Percentiles rank a stretch among this genome's conserved stretches.
Conservation (phyloP, 1,139 yeast genomes). For the Kodamaea arcana region DNA sequence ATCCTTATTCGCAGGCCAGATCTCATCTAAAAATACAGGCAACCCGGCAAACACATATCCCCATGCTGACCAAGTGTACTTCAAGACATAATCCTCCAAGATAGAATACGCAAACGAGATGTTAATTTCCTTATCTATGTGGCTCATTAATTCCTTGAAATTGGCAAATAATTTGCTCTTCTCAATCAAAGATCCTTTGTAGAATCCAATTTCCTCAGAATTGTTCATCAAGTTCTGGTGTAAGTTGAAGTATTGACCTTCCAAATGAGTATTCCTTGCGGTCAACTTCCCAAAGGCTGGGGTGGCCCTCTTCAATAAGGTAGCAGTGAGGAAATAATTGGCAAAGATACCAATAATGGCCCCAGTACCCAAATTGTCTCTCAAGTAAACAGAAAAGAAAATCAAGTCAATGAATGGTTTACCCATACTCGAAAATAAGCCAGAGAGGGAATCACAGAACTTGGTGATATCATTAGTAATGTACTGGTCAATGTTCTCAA, state of each 20-base stretch:
- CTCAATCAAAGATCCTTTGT: conserved; percentile 85
- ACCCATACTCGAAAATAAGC: conserved; percentile 83
- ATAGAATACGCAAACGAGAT: conserved; percentile 58
- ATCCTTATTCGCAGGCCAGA: conserved; percentile 27
- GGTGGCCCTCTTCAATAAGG: conserved; percentile 65
- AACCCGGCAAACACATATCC: conserved; percentile 88
- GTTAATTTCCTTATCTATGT: conserved; percentile 47
- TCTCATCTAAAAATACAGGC: conserved; percentile 61
- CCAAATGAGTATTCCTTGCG: conserved; percentile 69
- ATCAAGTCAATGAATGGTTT: conserved; percentile 86
- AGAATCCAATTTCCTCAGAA: conserved; percentile 91
- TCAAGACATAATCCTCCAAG: conserved; percentile 81
- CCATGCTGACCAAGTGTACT: conserved; percentile 92
- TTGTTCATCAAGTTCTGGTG: conserved; percentile 83
- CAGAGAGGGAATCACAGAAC: conserved; percentile 79
- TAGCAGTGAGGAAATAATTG: conserved; percentile 79
- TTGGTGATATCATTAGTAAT: conserved; percentile 81
- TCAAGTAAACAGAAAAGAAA: conserved; percentile 79
- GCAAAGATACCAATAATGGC: conserved; percentile 79
- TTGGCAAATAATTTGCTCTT: conserved; percentile 60
- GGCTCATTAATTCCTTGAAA: conserved; percentile 50
- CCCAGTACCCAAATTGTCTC: conserved; percentile 80
- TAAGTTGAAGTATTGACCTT: conserved; percentile 85
- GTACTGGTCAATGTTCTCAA: conserved; percentile 64
- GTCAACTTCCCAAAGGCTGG: conserved; percentile 85